Conservation (phyloP, 176 grass and related monocot species). For the Secale cereale region DNA sequence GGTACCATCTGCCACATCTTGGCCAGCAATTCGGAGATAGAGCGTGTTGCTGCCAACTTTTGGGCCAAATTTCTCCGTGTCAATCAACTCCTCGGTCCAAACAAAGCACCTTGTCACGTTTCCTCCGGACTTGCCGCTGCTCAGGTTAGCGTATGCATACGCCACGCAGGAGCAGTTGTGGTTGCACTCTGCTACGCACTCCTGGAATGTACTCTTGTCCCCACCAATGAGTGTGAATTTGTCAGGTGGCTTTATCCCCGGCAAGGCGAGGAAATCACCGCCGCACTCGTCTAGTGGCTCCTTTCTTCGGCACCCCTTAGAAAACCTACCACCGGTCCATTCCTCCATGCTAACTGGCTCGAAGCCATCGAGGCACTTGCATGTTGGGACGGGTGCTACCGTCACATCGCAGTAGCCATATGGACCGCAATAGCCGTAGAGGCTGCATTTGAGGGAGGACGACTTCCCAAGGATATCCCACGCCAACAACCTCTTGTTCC, state of each 20-base stretch:
- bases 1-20: neutral
- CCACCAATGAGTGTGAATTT: neutral
- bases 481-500: too few species aligned
- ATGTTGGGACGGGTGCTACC: fast-evolving
- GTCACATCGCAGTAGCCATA: neutral
- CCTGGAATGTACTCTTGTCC: neutral
- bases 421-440: neutral
- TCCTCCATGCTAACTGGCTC: neutral
- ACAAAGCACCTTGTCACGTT: neutral
- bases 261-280: neutral
- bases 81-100: neutral
- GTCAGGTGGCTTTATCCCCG: neutral
- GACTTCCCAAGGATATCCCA: too few species aligned
- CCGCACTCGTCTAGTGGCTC: fast-evolving
- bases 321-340: neutral
- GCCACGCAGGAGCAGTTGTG: neutral
- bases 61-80: too few species aligned
- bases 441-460: too few species aligned
- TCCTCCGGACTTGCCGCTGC: neutral
- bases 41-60: neutral
- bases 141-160: fast-evolving
- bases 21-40: neutral
- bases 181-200: neutral
- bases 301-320: neutral
- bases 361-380: neutral